These are phyloP conservation scores for Argentina anserina DNA, from an alignment of 306 rosid genomes.

Conservation along the genomic window DNA sequence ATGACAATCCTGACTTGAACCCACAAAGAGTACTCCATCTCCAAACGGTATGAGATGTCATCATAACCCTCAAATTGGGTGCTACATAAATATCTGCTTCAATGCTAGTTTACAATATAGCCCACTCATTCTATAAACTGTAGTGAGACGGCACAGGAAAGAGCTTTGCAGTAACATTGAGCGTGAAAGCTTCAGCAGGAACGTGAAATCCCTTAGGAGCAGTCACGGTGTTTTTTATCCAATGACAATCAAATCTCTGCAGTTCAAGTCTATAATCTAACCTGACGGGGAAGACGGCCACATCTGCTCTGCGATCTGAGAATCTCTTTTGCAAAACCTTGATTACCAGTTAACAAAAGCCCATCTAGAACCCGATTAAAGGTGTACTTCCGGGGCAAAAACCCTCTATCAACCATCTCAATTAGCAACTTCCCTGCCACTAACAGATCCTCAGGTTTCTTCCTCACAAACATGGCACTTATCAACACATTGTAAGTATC, in stretches of 20 bases:
- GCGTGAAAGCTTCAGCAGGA: not conserved
- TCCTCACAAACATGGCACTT: conserved; percentile 84
- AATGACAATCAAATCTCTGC: not conserved
- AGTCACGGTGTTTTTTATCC: not conserved
- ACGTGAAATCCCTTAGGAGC: not conserved
- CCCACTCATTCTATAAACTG: not conserved
- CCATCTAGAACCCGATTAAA: conserved; percentile 70
- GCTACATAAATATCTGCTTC: not conserved
- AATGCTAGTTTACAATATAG: not conserved
- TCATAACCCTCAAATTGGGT: not conserved
- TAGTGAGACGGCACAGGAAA: not conserved
- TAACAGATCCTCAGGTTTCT: conserved; percentile 62
- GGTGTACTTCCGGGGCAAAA: conserved; percentile 67
- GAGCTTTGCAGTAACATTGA: not conserved
- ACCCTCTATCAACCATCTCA: conserved; percentile 82
- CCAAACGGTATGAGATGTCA: not conserved
- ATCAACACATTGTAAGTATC: conserved; percentile 82
- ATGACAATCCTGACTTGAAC: not conserved
- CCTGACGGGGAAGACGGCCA: conserved; percentile 58
- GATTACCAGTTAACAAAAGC: conserved; percentile 70
- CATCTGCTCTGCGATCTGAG: conserved; percentile 64
- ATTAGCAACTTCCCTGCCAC: conserved; percentile 78
- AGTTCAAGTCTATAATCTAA: conserved; percentile 44
- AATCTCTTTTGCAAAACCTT: conserved; percentile 72
- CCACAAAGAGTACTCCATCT: not conserved